Percentiles rank a stretch among this genome's conserved stretches.
Evolutionary conservation across 768 basidiomycete genomes (phyloP).

Genomic region (Lyophyllum semitale): DNA sequence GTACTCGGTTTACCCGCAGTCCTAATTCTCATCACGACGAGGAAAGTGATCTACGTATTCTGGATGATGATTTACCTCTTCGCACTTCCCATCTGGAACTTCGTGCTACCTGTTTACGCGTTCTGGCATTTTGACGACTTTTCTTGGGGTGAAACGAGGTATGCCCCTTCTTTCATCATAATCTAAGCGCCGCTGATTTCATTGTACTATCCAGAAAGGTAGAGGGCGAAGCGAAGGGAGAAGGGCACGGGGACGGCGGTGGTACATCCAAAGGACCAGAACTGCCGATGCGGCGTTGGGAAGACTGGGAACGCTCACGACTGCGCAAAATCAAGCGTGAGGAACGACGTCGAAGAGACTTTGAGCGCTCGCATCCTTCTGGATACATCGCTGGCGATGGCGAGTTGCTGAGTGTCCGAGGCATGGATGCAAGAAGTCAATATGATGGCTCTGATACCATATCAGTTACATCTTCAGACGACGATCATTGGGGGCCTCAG

Average conservation of each 20-base stretch:
- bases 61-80: constrained; percentile 97
- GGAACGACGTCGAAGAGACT: constrained; percentile 75
- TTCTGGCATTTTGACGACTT: constrained; percentile 99
- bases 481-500: constrained; percentile 94
- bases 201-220: constrained; percentile 69
- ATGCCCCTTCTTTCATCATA: constrained; percentile 23
- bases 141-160: constrained; percentile 99
- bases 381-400: constrained; percentile 66
- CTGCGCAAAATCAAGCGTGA: constrained; percentile 89
- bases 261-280: constrained; percentile 52
- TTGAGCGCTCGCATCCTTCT: constrained; percentile 75
- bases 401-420: constrained; percentile 59
- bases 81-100: constrained; percentile 96
- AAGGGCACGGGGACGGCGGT: constrained; percentile 74
- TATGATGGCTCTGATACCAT: constrained; percentile 81
- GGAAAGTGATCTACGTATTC: constrained; percentile 93
- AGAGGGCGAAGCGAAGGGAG: constrained; percentile 82
- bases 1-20: constrained; percentile 94
- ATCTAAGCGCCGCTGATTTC: constrained; percentile 12
- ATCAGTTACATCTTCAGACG: constrained; percentile 85
- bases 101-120: constrained; percentile 89
- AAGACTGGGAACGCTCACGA: constrained; percentile 97
- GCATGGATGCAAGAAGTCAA: constrained; percentile 54
- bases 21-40: constrained; percentile 89
- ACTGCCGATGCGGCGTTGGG: constrained; percentile 97